These are phyloP conservation scores for Fusarium pseudograminearum DNA, from an alignment of 2,329 filamentous ascomycete genomes.

Conservation along the genomic window DNA sequence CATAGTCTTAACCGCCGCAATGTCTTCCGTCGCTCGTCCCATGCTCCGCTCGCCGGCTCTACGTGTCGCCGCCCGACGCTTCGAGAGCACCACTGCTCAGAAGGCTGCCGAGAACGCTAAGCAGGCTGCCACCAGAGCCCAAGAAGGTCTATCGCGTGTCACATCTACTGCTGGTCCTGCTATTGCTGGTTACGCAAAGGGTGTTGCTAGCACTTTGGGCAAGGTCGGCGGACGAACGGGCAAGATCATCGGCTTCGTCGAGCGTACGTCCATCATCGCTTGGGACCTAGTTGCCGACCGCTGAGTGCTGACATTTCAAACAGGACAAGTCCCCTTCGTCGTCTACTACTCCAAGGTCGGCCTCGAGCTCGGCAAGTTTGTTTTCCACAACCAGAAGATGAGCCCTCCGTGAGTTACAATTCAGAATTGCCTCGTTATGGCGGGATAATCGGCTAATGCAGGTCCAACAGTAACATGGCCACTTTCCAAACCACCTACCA, in stretches of 20 bases:
- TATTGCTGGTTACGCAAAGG: slow-evolving; percentile 76
- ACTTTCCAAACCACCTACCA: slow-evolving; percentile 91
- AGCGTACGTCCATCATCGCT: slow-evolving; percentile 74
- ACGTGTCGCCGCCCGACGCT: slow-evolving; percentile 65
- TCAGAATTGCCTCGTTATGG: slow-evolving; percentile 18
- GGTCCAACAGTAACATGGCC: slow-evolving; percentile 71
- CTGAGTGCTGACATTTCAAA: slow-evolving; percentile 28
- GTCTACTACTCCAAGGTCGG: slow-evolving; percentile 93
- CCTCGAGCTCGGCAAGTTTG: slow-evolving; percentile 87
- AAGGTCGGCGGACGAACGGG: slow-evolving; percentile 88
- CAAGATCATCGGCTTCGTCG: slow-evolving; percentile 80
- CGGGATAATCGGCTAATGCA: slow-evolving; percentile 26
- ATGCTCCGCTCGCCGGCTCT: slow-evolving; percentile 61
- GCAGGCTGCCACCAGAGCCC: slow-evolving; percentile 71
- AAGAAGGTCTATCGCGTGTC: slow-evolving; percentile 85
- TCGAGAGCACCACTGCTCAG: slow-evolving; percentile 68
- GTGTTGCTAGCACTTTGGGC: slow-evolving; percentile 73
- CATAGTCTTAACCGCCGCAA: slow-evolving; percentile 47
- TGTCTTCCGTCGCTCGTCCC: slow-evolving; percentile 57
- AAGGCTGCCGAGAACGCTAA: slow-evolving; percentile 60
- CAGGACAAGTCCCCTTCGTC: slow-evolving; percentile 86
- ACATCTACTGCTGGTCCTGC: slow-evolving; percentile 83
- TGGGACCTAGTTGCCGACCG: background rate
- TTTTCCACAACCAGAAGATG: slow-evolving; percentile 92
- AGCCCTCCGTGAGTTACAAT: slow-evolving; percentile 82